Conservation (phyloP, 2,329 filamentous ascomycete genomes). For the Hymenoscyphus albidus region DNA sequence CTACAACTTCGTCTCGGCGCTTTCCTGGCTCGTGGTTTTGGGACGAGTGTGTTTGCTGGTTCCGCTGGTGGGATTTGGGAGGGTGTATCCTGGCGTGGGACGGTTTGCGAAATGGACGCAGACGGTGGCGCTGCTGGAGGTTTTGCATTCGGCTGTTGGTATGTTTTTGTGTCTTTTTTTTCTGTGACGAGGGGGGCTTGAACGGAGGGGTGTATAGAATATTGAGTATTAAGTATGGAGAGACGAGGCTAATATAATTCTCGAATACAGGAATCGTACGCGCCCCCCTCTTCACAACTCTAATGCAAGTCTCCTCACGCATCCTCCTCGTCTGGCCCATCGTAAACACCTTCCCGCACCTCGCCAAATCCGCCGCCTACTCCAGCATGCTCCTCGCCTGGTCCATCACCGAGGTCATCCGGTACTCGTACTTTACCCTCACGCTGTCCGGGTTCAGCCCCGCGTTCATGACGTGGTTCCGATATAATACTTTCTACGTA, state of each 20-base stretch:
- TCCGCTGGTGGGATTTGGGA: conserved; percentile 49
- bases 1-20: conserved; percentile 78
- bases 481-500: conserved; percentile 90
- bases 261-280: conserved; percentile 67
- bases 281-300: conserved; percentile 77
- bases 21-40: conserved; percentile 76
- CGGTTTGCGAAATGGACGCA: conserved; percentile 75
- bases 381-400: conserved; percentile 80
- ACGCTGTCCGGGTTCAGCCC: conserved; percentile 63
- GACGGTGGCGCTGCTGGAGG: conserved; percentile 76
- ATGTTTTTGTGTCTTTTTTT: conserved; percentile 31
- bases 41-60: conserved; percentile 59
- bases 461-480: conserved; percentile 67
- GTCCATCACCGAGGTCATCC: conserved; percentile 86
- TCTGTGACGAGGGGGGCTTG: not conserved
- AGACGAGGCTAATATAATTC: not conserved
- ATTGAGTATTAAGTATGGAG: not conserved
- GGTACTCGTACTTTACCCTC: conserved; percentile 87
- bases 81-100: conserved; percentile 60
- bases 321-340: conserved; percentile 88
- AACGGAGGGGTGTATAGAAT: not conserved
- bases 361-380: conserved; percentile 61
- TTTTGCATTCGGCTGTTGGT: conserved; percentile 78
- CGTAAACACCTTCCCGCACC: conserved; percentile 67
- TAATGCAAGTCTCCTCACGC: conserved; percentile 85